Conservation (phyloP, 768 basidiomycete genomes). For the Leccinum arenicola region DNA sequence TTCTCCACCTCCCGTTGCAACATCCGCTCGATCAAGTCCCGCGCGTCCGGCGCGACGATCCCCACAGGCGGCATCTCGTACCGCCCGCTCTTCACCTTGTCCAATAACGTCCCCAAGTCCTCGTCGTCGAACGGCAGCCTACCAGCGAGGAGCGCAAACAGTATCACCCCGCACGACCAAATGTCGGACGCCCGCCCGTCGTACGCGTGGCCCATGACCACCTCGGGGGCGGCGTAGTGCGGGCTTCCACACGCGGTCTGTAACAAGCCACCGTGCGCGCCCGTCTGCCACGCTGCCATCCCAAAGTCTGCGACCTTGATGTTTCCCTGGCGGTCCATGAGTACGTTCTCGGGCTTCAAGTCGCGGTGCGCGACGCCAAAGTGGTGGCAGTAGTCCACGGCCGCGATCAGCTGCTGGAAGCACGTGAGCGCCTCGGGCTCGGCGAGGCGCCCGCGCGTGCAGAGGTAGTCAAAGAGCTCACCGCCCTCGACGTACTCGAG, state of each 20-base stretch:
- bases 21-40: constrained; percentile 80
- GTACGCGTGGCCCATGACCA: constrained; percentile 79
- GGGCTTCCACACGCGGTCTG: constrained; percentile 91
- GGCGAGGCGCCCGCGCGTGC: constrained; percentile 70
- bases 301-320: constrained; percentile 44
- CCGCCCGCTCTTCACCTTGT: constrained; percentile 72
- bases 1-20: constrained; percentile 68
- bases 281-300: neutral
- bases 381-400: constrained; percentile 90
- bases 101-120: constrained; percentile 70
- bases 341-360: constrained; percentile 90
- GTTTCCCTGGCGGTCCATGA: constrained; percentile 78
- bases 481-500: constrained; percentile 95
- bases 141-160: constrained; percentile 85
- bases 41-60: constrained; percentile 59
- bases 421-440: constrained; percentile 74
- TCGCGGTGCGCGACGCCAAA: constrained; percentile 95
- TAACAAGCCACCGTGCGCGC: constrained; percentile 47
- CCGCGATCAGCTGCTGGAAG: constrained; percentile 92
- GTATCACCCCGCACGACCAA: constrained; percentile 95
- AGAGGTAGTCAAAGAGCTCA: constrained; percentile 92
- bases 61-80: constrained; percentile 70
- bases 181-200: constrained; percentile 88
- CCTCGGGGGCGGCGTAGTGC: constrained; percentile 93
- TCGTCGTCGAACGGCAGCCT: constrained; percentile 93